Conservation (phyloP, 371 early-diverging fungal species). For the Rhizoclosmatium hyalinum region DNA sequence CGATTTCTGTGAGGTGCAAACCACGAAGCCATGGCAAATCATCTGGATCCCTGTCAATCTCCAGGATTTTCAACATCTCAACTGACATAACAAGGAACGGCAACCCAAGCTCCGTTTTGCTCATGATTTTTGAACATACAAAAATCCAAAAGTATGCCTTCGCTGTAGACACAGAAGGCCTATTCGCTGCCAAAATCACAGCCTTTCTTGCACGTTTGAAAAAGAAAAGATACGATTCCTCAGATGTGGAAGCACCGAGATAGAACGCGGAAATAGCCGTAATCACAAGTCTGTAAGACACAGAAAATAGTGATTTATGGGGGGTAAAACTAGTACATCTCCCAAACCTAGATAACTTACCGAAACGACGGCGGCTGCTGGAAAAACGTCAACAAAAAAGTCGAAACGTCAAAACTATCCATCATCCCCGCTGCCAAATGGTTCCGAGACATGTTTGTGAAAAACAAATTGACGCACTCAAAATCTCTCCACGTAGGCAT, state of each 20-base stretch:
- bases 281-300: no score
- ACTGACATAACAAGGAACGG: conserved; percentile 1
- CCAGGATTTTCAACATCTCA: not conserved
- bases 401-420: not conserved
- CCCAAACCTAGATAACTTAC: not conserved
- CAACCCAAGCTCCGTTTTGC: not conserved
- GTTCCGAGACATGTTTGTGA: not conserved
- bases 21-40: not conserved
- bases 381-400: not conserved
- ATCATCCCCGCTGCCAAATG: not conserved
- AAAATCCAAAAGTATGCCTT: not conserved
- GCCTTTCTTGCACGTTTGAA: conserved; percentile 2
- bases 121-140: not conserved
- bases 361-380: not conserved
- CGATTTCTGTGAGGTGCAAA: not conserved
- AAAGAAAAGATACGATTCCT: not conserved
- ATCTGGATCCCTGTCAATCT: not conserved
- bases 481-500: not conserved
- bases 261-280: no score
- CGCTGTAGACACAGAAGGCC: not conserved
- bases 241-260: not conserved
- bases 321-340: no score
- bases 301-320: no score
- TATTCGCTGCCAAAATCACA: not conserved
- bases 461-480: not conserved